phyloP scores from a whole-genome alignment of 139 green algal species.

The Dunaliella primolecta region DNA sequence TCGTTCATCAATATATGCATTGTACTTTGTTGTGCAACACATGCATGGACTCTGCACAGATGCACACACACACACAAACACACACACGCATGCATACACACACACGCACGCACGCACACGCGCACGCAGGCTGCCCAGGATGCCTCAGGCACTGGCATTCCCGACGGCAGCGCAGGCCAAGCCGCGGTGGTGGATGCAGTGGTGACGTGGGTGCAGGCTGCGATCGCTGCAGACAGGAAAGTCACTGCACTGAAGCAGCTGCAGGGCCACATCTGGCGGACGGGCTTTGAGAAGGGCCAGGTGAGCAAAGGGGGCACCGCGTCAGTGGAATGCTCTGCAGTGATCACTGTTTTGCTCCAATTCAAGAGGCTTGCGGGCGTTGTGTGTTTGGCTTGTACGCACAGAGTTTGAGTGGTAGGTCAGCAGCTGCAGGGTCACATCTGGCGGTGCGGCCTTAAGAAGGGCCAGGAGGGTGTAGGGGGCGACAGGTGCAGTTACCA shows the following conservation, averaged over 20 bases:
- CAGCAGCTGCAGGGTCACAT: conserved; percentile 68
- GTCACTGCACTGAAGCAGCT: conserved; percentile 64
- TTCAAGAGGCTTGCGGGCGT: no score
- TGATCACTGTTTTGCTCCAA: no score
- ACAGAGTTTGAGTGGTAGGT: no score
- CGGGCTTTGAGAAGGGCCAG: conserved; percentile 68
- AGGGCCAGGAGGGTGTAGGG: conserved; percentile 36
- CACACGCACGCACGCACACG: not conserved
- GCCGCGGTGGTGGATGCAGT: conserved; percentile 51
- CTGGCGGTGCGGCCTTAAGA: conserved; percentile 74
- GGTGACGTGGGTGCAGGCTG: conserved; percentile 55
- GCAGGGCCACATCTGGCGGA: conserved; percentile 69
- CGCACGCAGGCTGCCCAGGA: conserved; percentile 28
- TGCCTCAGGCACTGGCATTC: conserved; percentile 17
- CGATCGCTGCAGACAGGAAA: conserved; percentile 72
- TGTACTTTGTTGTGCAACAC: no score
- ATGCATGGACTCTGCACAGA: no score
- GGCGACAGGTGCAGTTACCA: no score
- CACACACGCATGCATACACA: not conserved
- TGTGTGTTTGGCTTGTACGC: no score
- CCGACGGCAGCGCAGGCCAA: conserved; percentile 3
- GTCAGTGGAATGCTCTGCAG: no score
- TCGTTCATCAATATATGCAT: no score
- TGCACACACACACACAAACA: not conserved
- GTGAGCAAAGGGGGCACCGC: no score